phyloP scores from a whole-genome alignment of 352 stramenopile genomes.

The Phytophthora pseudosyringae region DNA sequence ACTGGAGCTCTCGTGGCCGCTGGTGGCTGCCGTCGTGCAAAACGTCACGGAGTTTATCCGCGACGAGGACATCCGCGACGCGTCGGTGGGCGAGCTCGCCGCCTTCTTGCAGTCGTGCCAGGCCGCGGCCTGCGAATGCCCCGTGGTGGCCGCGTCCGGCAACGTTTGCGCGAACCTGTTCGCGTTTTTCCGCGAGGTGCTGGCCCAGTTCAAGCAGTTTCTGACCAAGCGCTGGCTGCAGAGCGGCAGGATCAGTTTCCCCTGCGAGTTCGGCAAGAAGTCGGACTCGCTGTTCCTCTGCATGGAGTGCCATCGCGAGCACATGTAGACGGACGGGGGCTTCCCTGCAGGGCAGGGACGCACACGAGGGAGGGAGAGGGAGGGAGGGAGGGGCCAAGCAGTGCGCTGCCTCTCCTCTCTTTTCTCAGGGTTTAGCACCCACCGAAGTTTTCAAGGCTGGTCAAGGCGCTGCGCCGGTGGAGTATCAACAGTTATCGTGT shows the following conservation, averaged over 20 bases:
- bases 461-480: slow-evolving; percentile 14
- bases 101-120: slow-evolving; percentile 55
- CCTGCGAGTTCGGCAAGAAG: slow-evolving; percentile 86
- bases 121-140: slow-evolving; percentile 26
- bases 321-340: slow-evolving; percentile 43
- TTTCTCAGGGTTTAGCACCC: slow-evolving; percentile 8
- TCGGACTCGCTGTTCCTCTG: slow-evolving; percentile 77
- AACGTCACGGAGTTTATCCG: slow-evolving; percentile 72
- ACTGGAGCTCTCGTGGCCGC: slow-evolving; percentile 68
- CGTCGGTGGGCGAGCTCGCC: slow-evolving; percentile 63
- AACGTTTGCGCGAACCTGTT: slow-evolving; percentile 72
- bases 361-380: slow-evolving; percentile 9
- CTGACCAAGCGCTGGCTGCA: slow-evolving; percentile 65
- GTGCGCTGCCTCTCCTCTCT: slow-evolving; percentile 25
- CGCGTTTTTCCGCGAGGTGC: slow-evolving; percentile 67
- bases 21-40: slow-evolving; percentile 67
- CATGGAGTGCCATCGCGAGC: slow-evolving; percentile 86
- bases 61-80: slow-evolving; percentile 79
- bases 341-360: slow-evolving; percentile 3
- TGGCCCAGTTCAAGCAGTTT: slow-evolving; percentile 76
- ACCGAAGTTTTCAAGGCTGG: slow-evolving; percentile 7
- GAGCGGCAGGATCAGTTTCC: slow-evolving; percentile 62
- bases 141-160: slow-evolving; percentile 23
- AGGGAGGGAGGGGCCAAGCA: slow-evolving; percentile 21
- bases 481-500: slow-evolving; percentile 27